Percentiles rank a stretch among this genome's conserved stretches.
Conservation (phyloP, 2,329 filamentous ascomycete genomes). For the Cordyceps fumosorosea region DNA sequence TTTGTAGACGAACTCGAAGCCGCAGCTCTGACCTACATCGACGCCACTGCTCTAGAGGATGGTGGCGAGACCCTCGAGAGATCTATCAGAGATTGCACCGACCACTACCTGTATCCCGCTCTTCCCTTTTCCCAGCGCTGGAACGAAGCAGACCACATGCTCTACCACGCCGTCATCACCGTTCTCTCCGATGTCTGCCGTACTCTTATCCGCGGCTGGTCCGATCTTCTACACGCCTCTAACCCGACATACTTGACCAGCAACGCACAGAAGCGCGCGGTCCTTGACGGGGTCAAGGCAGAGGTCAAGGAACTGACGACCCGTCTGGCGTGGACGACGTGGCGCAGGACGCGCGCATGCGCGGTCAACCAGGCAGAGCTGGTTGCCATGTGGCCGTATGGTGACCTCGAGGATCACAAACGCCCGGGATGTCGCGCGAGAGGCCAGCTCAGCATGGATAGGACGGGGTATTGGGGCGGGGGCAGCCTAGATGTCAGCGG, state of each 20-base stretch:
- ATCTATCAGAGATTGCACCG: not conserved
- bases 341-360: conserved; percentile 51
- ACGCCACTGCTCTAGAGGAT: not conserved
- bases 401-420: conserved; percentile 45
- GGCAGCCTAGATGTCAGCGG: not conserved
- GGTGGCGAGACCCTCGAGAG: not conserved
- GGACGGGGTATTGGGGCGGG: not conserved
- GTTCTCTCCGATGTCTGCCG: not conserved
- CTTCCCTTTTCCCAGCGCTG: not conserved
- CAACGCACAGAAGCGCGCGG: not conserved
- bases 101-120: not conserved
- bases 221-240: not conserved
- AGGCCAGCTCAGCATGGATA: not conserved
- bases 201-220: not conserved
- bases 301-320: conserved; percentile 29
- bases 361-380: conserved; percentile 48
- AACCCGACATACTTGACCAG: not conserved
- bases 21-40: conserved; percentile 17
- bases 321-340: conserved; percentile 52
- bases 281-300: not conserved
- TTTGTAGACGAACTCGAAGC: conserved; percentile 31
- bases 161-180: conserved; percentile 1
- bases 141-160: conserved; percentile 7
- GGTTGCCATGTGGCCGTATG: conserved; percentile 59
- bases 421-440: conserved; percentile 23